Conservation (phyloP, 495 filamentous ascomycete genomes). For the Penicillium nucicola region DNA sequence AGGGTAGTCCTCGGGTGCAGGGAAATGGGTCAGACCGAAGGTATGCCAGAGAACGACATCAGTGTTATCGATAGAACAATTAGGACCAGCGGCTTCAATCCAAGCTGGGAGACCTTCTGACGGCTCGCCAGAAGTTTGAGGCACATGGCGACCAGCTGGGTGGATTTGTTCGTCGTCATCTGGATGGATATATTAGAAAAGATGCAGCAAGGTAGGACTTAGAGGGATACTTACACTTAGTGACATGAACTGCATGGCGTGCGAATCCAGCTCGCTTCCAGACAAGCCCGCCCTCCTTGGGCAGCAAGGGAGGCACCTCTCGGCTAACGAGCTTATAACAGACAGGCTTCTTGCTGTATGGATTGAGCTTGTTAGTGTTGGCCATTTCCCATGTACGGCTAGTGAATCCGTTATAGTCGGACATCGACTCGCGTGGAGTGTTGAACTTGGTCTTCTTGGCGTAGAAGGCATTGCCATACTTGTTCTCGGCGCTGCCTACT, state of each 20-base stretch:
- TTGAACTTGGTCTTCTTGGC: conserved; percentile 81
- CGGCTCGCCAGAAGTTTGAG: conserved; percentile 85
- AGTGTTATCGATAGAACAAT: conserved; percentile 71
- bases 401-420: conserved; percentile 78
- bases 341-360: conserved; percentile 81
- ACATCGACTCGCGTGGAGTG: conserved; percentile 67
- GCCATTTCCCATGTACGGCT: conserved; percentile 88
- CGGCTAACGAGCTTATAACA: conserved; percentile 89
- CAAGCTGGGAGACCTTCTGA: conserved; percentile 76
- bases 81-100: conserved; percentile 67
- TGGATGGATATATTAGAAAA: conserved; percentile 24
- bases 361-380: conserved; percentile 80
- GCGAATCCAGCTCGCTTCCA: conserved; percentile 96
- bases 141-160: conserved; percentile 90
- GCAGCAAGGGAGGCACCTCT: conserved; percentile 75
- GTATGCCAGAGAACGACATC: conserved; percentile 97
- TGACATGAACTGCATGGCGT: conserved; percentile 87
- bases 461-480: conserved; percentile 92
- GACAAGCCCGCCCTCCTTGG: conserved; percentile 78
- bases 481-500: conserved; percentile 78
- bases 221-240: conserved; percentile 63
- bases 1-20: conserved; percentile 88
- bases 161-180: conserved; percentile 84
- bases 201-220: not conserved
- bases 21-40: conserved; percentile 91